phyloP scores from a whole-genome alignment of 2,329 filamentous ascomycete genomes.

The Colletotrichum sp. region DNA sequence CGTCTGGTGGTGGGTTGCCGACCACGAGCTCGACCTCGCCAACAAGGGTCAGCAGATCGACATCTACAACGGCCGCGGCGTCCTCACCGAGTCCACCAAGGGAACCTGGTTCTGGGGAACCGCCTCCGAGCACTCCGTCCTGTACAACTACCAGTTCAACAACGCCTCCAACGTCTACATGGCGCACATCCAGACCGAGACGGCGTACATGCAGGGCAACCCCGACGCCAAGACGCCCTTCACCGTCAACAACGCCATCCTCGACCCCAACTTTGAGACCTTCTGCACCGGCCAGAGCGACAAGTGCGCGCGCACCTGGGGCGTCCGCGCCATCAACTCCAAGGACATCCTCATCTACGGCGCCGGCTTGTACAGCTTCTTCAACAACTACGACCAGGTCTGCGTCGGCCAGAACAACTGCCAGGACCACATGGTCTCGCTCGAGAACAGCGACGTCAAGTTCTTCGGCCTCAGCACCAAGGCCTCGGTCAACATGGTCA shows the following conservation, averaged over 20 bases:
- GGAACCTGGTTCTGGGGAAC: slow-evolving; percentile 86
- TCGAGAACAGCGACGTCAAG: slow-evolving; percentile 68
- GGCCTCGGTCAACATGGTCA: slow-evolving; percentile 76
- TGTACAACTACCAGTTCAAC: slow-evolving; percentile 86
- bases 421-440: slow-evolving; percentile 78
- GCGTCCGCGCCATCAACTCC: slow-evolving; percentile 73
- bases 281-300: slow-evolving; percentile 49
- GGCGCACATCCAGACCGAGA: slow-evolving; percentile 87
- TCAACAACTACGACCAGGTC: slow-evolving; percentile 78
- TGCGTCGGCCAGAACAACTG: slow-evolving; percentile 73
- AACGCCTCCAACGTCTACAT: slow-evolving; percentile 83
- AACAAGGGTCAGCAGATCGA: slow-evolving; percentile 77
- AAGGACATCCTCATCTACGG: slow-evolving; percentile 73
- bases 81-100: slow-evolving; percentile 76
- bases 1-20: slow-evolving; percentile 87
- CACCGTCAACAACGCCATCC: slow-evolving; percentile 56
- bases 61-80: slow-evolving; percentile 87
- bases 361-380: slow-evolving; percentile 81
- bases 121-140: slow-evolving; percentile 67
- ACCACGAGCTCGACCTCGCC: slow-evolving; percentile 82
- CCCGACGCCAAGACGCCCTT: slow-evolving; percentile 75
- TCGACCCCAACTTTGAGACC: slow-evolving; percentile 72
- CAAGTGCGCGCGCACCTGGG: slow-evolving; percentile 77
- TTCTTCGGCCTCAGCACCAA: slow-evolving; percentile 78
- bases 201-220: slow-evolving; percentile 86